These are phyloP conservation scores for Pythium angustatum DNA, from an alignment of 352 stramenopile genomes.

Conservation along the genomic window DNA sequence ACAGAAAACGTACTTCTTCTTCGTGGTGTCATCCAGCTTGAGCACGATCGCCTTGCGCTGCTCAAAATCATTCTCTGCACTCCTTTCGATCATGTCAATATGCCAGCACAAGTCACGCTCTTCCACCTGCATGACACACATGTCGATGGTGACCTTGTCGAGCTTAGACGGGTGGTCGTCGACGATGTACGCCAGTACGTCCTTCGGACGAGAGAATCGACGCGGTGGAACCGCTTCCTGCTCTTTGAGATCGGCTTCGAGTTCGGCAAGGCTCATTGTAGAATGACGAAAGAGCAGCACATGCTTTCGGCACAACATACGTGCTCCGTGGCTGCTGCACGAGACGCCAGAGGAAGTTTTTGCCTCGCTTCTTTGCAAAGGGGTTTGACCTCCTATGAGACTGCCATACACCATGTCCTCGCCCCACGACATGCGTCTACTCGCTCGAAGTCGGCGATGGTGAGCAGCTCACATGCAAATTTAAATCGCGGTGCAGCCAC, in stretches of 20 bases:
- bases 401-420: too few species aligned
- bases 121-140: conserved; percentile 2
- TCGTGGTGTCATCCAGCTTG: not conserved
- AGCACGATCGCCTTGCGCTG: not conserved
- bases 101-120: not conserved
- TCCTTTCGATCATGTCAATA: conserved; percentile 10
- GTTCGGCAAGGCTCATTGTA: conserved; percentile 9
- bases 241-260: not conserved
- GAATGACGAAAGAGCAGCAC: too few species aligned
- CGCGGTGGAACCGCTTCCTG: not conserved
- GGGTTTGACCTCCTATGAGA: too few species aligned
- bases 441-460: too few species aligned
- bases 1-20: not conserved
- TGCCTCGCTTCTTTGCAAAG: too few species aligned
- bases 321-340: not conserved
- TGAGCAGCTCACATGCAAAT: too few species aligned
- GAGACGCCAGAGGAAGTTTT: too few species aligned
- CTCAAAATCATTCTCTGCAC: not conserved
- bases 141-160: conserved; percentile 2
- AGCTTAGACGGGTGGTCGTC: not conserved
- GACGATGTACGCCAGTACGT: not conserved
- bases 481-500: too few species aligned
- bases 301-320: too few species aligned
- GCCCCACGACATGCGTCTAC: too few species aligned
- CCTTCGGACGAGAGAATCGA: not conserved